phyloP scores from a whole-genome alignment of 768 basidiomycete species.

The Suillus ampliporus region DNA sequence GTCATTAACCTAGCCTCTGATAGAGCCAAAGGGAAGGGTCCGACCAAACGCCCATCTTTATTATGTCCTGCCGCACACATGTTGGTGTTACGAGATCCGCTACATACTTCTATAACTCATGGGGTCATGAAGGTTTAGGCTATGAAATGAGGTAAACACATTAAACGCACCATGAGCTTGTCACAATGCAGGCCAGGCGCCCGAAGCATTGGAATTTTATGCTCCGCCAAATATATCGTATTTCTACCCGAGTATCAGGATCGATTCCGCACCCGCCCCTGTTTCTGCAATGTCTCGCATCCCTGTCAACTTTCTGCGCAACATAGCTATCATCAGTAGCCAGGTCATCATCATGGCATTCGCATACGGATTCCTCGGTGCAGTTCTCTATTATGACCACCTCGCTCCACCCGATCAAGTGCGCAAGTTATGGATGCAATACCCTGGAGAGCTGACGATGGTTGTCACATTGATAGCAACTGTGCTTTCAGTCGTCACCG shows the following conservation, averaged over 20 bases:
- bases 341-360: constrained; percentile 10
- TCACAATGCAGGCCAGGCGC: too few relatives aligned
- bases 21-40: too few relatives aligned
- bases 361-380: constrained; percentile 14
- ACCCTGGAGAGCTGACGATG: constrained; percentile 12
- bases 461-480: constrained; percentile 9
- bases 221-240: not conserved
- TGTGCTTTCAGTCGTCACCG: not conserved
- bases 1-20: too few relatives aligned
- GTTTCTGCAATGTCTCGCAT: not conserved
- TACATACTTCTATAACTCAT: too few relatives aligned
- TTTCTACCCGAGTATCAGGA: not conserved
- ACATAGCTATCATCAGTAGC: not conserved
- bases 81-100: too few relatives aligned
- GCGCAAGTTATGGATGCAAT: not conserved
- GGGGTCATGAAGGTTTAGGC: too few relatives aligned
- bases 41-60: too few relatives aligned
- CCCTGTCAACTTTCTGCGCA: not conserved
- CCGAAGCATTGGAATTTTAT: not conserved
- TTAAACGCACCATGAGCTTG: too few relatives aligned
- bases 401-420: constrained; percentile 5
- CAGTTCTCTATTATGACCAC: constrained; percentile 4
- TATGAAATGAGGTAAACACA: too few relatives aligned
- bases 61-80: too few relatives aligned
- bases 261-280: not conserved